Percentiles rank a stretch among this genome's conserved stretches.
phyloP scores from a whole-genome alignment of 306 rosid species.

The Dalbergia cochinchinensis region DNA sequence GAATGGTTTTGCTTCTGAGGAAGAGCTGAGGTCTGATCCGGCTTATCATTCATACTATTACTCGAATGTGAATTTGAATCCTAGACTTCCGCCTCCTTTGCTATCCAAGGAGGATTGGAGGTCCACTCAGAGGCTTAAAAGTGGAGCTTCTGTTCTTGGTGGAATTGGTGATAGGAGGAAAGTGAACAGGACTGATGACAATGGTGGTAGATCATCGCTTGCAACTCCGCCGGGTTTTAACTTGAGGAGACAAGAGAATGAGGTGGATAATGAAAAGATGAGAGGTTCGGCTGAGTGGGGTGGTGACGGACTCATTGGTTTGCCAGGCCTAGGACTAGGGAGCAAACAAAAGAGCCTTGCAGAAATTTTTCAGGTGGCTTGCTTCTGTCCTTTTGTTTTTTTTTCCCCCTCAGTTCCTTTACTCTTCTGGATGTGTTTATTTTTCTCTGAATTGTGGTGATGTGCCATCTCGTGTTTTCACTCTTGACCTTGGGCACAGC shows the following conservation, averaged over 20 bases:
- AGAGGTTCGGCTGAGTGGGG: constrained; percentile 80
- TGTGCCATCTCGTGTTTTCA: background rate
- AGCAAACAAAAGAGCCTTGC: constrained; percentile 87
- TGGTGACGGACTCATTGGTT: constrained; percentile 79
- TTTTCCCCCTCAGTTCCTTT: background rate
- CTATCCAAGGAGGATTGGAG: constrained; percentile 78
- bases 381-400: constrained; percentile 22
- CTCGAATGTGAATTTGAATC: constrained; percentile 84
- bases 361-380: constrained; percentile 89
- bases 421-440: constrained; percentile 3
- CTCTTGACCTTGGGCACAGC: background rate
- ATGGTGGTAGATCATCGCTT: constrained; percentile 61
- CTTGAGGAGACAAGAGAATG: constrained; percentile 60
- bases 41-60: constrained; percentile 81
- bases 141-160: constrained; percentile 70
- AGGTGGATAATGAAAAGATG: constrained; percentile 58
- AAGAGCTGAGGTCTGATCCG: constrained; percentile 94
- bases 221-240: constrained; percentile 79
- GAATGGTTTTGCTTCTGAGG: constrained; percentile 79
- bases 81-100: constrained; percentile 89
- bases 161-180: constrained; percentile 90
- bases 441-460: background rate
- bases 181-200: constrained; percentile 60
- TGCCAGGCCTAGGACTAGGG: constrained; percentile 78
- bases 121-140: constrained; percentile 67